phyloP scores from a whole-genome alignment of 768 basidiomycete species.

The Boletus subparvulus region DNA sequence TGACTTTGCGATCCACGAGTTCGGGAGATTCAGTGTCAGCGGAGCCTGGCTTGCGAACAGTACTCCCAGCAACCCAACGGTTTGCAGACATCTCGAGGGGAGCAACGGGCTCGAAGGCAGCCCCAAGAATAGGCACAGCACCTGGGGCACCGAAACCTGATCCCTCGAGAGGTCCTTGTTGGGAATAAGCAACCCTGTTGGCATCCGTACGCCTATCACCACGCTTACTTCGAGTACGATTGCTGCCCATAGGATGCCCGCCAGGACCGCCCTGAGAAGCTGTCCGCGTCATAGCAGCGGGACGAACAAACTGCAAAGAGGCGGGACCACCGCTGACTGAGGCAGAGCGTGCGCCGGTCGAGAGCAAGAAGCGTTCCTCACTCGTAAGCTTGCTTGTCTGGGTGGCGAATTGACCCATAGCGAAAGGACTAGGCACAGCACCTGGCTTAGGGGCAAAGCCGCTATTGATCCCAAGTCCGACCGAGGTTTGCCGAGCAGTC shows the following conservation, averaged over 20 bases:
- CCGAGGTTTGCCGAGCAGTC: constrained; percentile 47
- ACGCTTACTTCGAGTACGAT: constrained; percentile 77
- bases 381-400: constrained; percentile 57
- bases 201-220: constrained; percentile 73
- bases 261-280: constrained; percentile 64
- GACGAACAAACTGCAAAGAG: constrained; percentile 50
- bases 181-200: constrained; percentile 41
- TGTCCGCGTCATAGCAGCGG: constrained; percentile 63
- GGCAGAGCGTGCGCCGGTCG: constrained; percentile 48
- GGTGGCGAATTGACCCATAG: constrained; percentile 72
- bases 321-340: constrained; percentile 54
- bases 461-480: constrained; percentile 43
- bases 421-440: constrained; percentile 31
- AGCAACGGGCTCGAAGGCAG: constrained; percentile 61
- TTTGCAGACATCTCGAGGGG: constrained; percentile 81
- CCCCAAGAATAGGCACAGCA: constrained; percentile 29
- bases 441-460: constrained; percentile 34
- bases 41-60: constrained; percentile 41
- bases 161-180: constrained; percentile 37
- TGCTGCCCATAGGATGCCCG: constrained; percentile 45
- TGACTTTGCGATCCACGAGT: constrained; percentile 91
- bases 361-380: constrained; percentile 61
- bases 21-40: constrained; percentile 71
- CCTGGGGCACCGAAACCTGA: constrained; percentile 32
- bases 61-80: constrained; percentile 65